Conservation (phyloP, 2,329 filamentous ascomycete genomes). For the Xylariaceae sp. region DNA sequence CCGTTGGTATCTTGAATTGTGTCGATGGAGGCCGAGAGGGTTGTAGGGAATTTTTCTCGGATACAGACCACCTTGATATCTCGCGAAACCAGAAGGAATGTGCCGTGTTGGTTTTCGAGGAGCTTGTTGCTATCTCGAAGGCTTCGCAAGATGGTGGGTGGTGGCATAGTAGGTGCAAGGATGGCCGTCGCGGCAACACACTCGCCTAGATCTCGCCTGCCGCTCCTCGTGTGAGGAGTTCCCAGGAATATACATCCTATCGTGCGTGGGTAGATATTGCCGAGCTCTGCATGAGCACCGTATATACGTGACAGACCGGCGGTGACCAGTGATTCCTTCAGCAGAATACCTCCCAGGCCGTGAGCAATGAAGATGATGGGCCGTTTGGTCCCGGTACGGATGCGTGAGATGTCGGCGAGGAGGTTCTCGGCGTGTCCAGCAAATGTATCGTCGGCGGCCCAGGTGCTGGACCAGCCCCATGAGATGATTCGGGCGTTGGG, state of each 20-base stretch:
- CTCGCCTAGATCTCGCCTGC: slow-evolving; percentile 30
- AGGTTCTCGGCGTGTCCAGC: slow-evolving; percentile 29
- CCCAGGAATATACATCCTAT: slow-evolving; percentile 32
- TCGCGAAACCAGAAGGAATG: slow-evolving; percentile 31
- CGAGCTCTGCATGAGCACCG: slow-evolving; percentile 31
- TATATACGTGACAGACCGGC: slow-evolving; percentile 33
- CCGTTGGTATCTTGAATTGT: slow-evolving; percentile 24
- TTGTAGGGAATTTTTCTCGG: slow-evolving; percentile 29
- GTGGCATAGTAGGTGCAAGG: slow-evolving; percentile 27
- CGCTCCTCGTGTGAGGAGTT: slow-evolving; percentile 29
- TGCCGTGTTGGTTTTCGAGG: slow-evolving; percentile 31
- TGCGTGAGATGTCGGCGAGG: slow-evolving; percentile 27
- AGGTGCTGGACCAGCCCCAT: slow-evolving; percentile 29
- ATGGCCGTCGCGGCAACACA: slow-evolving; percentile 29
- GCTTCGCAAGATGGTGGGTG: slow-evolving; percentile 23
- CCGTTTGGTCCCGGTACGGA: slow-evolving; percentile 27
- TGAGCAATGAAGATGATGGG: slow-evolving; percentile 33
- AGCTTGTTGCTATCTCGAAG: slow-evolving; percentile 27
- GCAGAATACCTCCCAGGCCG: slow-evolving; percentile 30
- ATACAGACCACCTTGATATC: slow-evolving; percentile 33
- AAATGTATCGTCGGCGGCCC: slow-evolving; percentile 26
- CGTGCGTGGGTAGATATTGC: slow-evolving; percentile 32
- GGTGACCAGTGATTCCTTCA: slow-evolving; percentile 32
- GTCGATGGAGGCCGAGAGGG: slow-evolving; percentile 23
- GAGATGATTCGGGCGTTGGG: slow-evolving; percentile 28